Evolutionary conservation across 2,329 filamentous ascomycete species (phyloP).

Genomic region (Calonectria montana): DNA sequence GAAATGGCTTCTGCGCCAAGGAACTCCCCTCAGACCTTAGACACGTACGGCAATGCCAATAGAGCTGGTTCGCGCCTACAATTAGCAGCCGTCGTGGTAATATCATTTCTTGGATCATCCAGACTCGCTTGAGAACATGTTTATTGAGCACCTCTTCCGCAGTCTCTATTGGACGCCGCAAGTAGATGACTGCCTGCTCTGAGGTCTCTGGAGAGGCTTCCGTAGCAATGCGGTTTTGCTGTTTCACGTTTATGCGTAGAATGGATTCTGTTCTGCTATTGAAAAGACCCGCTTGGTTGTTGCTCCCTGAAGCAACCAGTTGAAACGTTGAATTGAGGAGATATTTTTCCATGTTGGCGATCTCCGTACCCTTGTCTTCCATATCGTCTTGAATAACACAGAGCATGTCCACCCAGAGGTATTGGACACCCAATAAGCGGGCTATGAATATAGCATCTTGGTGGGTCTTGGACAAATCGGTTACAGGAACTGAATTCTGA

Average conservation of each 20-base stretch:
- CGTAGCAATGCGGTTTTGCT: not conserved
- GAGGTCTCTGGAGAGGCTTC: not conserved
- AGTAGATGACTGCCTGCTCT: not conserved
- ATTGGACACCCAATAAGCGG: not conserved
- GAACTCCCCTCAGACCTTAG: not conserved
- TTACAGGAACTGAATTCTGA: not conserved
- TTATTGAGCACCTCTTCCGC: not conserved
- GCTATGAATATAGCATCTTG: not conserved
- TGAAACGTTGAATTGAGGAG: not conserved
- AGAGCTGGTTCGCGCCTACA: not conserved
- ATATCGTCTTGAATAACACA: not conserved
- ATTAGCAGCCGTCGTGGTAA: not conserved
- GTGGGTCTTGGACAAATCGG: not conserved
- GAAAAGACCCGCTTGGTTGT: not conserved
- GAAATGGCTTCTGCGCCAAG: not conserved
- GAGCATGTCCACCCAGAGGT: not conserved
- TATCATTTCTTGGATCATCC: not conserved
- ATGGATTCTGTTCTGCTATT: not conserved
- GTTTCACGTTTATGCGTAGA: not conserved
- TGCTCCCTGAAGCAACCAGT: not conserved
- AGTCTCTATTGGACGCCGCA: not conserved
- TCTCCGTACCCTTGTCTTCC: not conserved
- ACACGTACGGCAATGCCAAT: not conserved
- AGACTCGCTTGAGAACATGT: not conserved
- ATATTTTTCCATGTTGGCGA: not conserved